These are phyloP conservation scores for Trichoderma koningii DNA, from an alignment of 2,329 filamentous ascomycete genomes.

Conservation along the genomic window DNA sequence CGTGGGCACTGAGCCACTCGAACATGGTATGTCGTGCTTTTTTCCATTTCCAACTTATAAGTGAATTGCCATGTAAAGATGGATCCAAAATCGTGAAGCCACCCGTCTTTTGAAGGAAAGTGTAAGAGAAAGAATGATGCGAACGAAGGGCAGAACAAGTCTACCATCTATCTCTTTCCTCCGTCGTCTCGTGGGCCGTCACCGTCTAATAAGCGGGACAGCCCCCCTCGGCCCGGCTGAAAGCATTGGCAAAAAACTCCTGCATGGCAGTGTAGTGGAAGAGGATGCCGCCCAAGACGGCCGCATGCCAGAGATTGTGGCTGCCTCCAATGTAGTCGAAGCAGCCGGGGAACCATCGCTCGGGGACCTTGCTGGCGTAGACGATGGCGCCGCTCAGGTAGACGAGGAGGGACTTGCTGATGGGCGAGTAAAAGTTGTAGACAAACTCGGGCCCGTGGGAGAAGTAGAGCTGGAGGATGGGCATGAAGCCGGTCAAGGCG, in stretches of 20 bases:
- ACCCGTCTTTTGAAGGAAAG: background rate
- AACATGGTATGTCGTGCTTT: constrained; percentile 10
- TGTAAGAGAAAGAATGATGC: background rate
- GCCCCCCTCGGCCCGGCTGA: constrained; percentile 65
- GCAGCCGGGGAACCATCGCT: constrained; percentile 86
- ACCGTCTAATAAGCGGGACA: constrained; percentile 53
- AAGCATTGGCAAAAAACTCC: constrained; percentile 81
- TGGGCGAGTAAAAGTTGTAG: constrained; percentile 84
- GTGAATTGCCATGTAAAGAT: background rate
- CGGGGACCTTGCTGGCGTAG: constrained; percentile 89
- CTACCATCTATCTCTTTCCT: background rate
- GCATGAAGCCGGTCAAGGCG: constrained; percentile 84
- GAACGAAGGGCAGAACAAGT: no score
- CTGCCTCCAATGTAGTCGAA: constrained; percentile 96
- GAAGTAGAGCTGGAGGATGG: constrained; percentile 78
- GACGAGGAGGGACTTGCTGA: constrained; percentile 81
- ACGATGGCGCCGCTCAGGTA: constrained; percentile 83
- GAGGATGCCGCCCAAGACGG: constrained; percentile 91
- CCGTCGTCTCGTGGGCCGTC: background rate
- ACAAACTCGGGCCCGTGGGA: constrained; percentile 79
- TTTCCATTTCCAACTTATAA: background rate
- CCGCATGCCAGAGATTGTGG: constrained; percentile 97
- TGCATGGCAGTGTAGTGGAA: constrained; percentile 98
- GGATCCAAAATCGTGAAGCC: background rate
- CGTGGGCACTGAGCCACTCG: constrained; percentile 13